Evolutionary conservation across 2,329 filamentous ascomycete genomes (phyloP), one percentile per base, ranked within the genome.

Genomic region (Botryotinia narcissicola): DNA sequence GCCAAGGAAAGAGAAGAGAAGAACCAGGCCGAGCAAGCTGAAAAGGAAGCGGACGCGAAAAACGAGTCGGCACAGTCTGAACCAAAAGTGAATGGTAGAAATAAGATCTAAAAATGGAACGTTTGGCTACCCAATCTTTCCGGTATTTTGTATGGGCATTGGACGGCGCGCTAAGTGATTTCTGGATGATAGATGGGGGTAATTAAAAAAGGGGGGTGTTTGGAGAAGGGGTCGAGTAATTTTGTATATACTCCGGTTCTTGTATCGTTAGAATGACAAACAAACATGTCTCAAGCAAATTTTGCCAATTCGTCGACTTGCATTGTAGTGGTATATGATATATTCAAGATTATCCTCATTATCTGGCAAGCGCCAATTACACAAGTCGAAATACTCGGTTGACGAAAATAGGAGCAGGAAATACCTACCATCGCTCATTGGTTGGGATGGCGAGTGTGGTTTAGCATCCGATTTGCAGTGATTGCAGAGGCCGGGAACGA

Each of bases 1-100:
- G 69, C 70, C 2, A 71, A 68, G 42, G 71, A 64, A n/a, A 74
- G 35, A 29, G 68, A 76, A 69, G 70, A 63, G 29, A 75, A 75
- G 69, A 74, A 73, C 42, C 54, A 72, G 51, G 61, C 73, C 57
- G 72, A 62, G 40, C 71, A 76, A 44, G 57, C 40, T 29, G 61
- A 76, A 68, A 76, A 73, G 35, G 66, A 75, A 32, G 61, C 37
- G 42, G 71, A 60, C 32, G 75, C 70, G 9, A 74, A 40, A 32
- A 73, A 73, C 9, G 57, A 71, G 16, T 14, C 62, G 8, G 44
- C 62, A 66, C 42, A 66, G 29, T 22, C 42, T 22, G 63, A 51
- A 42, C 35, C 48, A 57, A 37, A 42, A 57, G 40, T 66, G 8
- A 66, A 37, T 16, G 20, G 44, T 42, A 57, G 35, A 51, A 29